phyloP scores from a whole-genome alignment of 139 green algal species.

The Chlamydomonas asymmetrica region DNA sequence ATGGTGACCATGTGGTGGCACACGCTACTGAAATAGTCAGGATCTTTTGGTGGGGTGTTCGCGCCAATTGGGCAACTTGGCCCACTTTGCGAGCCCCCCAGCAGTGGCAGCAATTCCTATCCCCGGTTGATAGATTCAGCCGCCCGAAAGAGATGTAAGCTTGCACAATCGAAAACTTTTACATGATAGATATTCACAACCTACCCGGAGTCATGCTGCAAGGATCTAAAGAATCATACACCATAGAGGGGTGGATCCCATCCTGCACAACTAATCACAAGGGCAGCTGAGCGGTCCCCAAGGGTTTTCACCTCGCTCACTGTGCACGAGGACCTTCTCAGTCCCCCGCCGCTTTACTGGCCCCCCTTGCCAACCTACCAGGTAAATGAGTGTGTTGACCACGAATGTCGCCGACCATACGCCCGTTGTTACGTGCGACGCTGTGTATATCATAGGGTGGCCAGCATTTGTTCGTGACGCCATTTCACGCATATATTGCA shows the following conservation, averaged over 20 bases:
- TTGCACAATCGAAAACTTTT: too few relatives aligned
- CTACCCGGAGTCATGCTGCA: not conserved
- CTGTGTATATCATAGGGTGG: not conserved
- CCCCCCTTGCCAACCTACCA: constrained; percentile 16
- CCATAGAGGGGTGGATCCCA: too few relatives aligned
- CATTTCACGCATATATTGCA: constrained; percentile 22
- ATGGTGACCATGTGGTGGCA: too few relatives aligned
- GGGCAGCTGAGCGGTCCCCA: not conserved
- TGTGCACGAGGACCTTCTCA: not conserved
- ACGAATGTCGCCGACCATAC: not conserved
- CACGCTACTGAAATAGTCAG: too few relatives aligned
- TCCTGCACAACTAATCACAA: not conserved
- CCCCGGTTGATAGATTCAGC: too few relatives aligned
- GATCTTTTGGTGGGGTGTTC: too few relatives aligned
- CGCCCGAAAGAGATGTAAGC: too few relatives aligned
- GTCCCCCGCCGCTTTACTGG: not conserved
- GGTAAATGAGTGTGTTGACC: constrained; percentile 21
- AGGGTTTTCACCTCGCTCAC: not conserved
- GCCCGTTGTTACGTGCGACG: not conserved
- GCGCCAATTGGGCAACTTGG: too few relatives aligned
- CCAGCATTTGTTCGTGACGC: not conserved
- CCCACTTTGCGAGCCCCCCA: too few relatives aligned
- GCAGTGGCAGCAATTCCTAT: too few relatives aligned
- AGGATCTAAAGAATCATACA: not conserved
- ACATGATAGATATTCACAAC: too few relatives aligned